Evolutionary conservation across 345 rosid species (phyloP).

Genomic region (Gossypium sturtianum): DNA sequence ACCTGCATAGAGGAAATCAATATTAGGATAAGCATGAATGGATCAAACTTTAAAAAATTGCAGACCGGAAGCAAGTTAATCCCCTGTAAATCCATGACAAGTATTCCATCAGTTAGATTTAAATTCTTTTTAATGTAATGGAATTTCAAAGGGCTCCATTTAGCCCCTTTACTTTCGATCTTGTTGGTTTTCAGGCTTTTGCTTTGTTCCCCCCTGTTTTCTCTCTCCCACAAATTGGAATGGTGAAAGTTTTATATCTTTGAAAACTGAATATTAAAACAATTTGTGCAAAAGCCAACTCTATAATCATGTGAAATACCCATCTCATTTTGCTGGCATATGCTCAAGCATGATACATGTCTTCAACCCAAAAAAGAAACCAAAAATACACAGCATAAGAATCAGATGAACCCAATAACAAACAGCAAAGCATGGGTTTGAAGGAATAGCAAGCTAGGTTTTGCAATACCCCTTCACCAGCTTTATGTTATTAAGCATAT

Average conservation of each 20-base stretch:
- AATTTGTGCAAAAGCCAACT: neutral
- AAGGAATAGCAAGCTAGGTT: neutral
- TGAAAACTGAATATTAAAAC: neutral
- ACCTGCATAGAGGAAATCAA: slow-evolving; percentile 39
- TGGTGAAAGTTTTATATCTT: neutral
- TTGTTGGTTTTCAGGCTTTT: neutral
- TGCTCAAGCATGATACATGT: too few relatives aligned
- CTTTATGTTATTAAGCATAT: neutral
- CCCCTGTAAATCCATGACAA: neutral
- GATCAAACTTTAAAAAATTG: neutral
- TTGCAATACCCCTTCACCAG: neutral
- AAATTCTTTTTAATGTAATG: neutral
- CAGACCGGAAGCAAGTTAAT: neutral
- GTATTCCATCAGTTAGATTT: neutral
- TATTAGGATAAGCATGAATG: neutral
- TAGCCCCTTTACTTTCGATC: neutral
- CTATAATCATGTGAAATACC: neutral
- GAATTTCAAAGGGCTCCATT: neutral
- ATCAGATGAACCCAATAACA: neutral
- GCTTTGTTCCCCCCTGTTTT: neutral
- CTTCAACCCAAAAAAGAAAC: neutral
- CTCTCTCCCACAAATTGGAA: neutral
- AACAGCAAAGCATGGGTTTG: neutral
- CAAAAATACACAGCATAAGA: neutral
- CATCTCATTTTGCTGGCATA: neutral